Base-by-base conservation (phyloP, 2,329 filamentous ascomycete genomes). In the Nemania sp. region DNA sequence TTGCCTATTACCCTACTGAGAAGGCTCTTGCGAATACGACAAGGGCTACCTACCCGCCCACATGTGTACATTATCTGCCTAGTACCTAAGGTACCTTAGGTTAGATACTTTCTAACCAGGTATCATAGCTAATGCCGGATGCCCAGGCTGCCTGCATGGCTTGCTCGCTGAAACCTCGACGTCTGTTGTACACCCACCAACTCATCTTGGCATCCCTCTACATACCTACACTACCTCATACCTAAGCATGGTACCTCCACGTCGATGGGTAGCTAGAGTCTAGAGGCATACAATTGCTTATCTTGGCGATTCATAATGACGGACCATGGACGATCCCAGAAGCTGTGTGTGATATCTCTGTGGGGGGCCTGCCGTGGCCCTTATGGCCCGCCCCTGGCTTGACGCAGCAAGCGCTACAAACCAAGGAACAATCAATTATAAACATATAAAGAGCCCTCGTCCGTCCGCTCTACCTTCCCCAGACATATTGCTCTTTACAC, bases 221-320 rank as follows among this genome's bases (percentile, higher is more conserved):
- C 25, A 29, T 29, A 29, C 25, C 25, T 29, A 29, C 25, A 29
- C 25, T 29, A 29, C n/a, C n/a, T n/a, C n/a, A n/a, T n/a, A n/a
- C n/a, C n/a, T n/a, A n/a, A n/a, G n/a, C n/a, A n/a, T 29, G 3
- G 25, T 47, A 48, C 40, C 45, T 40, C 68, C 56, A 65, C 60
- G 48, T 45, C 63, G 62, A 62, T 64, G 11, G 15, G 35, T 39
- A 54, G 54, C 62, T 62, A n/a, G n/a, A n/a, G 56, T 54, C 59
- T 17, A 60, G 40, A 59, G 25, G 42, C 51, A 62, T 42, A 67
- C 59, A 54, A 62, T 69, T 63, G 66, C 67, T 64, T 69, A 60
- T 63, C 69, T 71, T 71, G 69, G 69, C 69, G 65, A 65, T 48
- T 67, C 55, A 66, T 62, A 58, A 54, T 57, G 50, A 37, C 29